A percentile compares a stretch with the other conserved stretches of the same genome.
Conservation (phyloP, 768 basidiomycete species). For the Ramaria sp. region DNA sequence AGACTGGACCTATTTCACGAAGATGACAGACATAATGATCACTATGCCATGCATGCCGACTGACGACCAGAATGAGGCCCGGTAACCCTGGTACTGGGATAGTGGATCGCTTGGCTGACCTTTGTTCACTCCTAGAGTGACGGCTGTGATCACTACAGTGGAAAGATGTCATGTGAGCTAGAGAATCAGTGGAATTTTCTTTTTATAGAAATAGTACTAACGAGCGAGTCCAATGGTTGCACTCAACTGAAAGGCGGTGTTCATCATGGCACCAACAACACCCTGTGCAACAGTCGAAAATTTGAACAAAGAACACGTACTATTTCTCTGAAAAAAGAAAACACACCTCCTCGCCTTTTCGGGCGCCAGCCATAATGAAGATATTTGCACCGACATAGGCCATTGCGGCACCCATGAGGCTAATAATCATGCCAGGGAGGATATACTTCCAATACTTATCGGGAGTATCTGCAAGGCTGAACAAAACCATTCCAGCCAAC, state of each 20-base stretch:
- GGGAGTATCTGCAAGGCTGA: conserved; percentile 30
- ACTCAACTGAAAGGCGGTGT: conserved; percentile 41
- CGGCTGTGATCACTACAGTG: background rate
- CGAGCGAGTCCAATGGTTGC: conserved; percentile 38
- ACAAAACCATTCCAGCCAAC: conserved; percentile 27
- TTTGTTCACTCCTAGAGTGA: conserved; percentile 3
- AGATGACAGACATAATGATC: conserved; percentile 4
- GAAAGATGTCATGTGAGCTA: background rate
- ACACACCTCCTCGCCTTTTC: conserved; percentile 5
- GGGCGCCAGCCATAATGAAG: conserved; percentile 1
- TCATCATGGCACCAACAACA: conserved; percentile 45
- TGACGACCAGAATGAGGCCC: conserved; percentile 8
- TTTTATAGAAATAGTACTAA: background rate
- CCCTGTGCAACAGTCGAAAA: conserved; percentile 39
- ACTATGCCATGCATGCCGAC: conserved; percentile 1
- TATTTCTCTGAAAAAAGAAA: conserved; percentile 14
- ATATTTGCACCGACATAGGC: conserved; percentile 20
- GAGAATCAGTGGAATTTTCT: background rate
- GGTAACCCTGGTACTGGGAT: conserved; percentile 2
- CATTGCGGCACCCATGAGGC: conserved; percentile 34
- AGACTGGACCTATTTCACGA: background rate
- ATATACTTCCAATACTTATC: conserved; percentile 35
- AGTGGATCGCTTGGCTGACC: background rate
- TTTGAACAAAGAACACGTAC: conserved; percentile 32
- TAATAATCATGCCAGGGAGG: conserved; percentile 40